Evolutionary conservation across 2,329 filamentous ascomycete species (phyloP), one percentile per base, ranked within the genome.

Genomic region (Ilyonectria robusta): DNA sequence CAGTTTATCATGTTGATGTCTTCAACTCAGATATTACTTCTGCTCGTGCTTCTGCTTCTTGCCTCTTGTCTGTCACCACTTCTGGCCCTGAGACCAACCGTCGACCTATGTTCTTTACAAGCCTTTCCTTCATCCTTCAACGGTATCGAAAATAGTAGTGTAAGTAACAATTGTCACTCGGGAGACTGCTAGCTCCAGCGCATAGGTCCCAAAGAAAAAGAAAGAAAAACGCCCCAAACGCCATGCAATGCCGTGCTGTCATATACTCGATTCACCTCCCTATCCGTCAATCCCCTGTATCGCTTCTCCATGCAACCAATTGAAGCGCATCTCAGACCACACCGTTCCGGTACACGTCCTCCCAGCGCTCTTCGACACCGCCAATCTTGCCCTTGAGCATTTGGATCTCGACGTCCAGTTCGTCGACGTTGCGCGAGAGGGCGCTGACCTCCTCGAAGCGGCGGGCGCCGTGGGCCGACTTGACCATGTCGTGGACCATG

Each of bases 401-500:
- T 68, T 90, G 88, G 70, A 97, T 95, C 82, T 97, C 95, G 40
- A 83, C 84, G 47, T 92, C 93, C 63, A 98, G 81, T 81, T 97
- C 95, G 63, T 96, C 93, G 31, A 94, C 82, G 73, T 97, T 97
- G 65, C 91, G 87, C 4, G 91, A 91, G 63, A 98, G 82, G 11
- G 93, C 93, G 62, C 90, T 89, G 2, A 97, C 93, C 80, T 98
- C 95, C 75, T 97, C 95, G 72, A 97, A 97, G 65, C 93, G 90
- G 31, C 93, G 85, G 11, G 92, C 89, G 47, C 91, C 91, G 54
- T 91, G 92, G 0, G 94, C 94, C 67, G 91, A 89, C 8, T 88
- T 89, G 50, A 97, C 89, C 94, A 97, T 97, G 73, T 93, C 91
- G 42, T 91, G 89, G 0, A 98, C 94, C 81, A 97, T 90, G 80